These are phyloP conservation scores for Ambrosiella xylebori DNA, from an alignment of 2,329 filamentous ascomycete species.

Conservation along the genomic window DNA sequence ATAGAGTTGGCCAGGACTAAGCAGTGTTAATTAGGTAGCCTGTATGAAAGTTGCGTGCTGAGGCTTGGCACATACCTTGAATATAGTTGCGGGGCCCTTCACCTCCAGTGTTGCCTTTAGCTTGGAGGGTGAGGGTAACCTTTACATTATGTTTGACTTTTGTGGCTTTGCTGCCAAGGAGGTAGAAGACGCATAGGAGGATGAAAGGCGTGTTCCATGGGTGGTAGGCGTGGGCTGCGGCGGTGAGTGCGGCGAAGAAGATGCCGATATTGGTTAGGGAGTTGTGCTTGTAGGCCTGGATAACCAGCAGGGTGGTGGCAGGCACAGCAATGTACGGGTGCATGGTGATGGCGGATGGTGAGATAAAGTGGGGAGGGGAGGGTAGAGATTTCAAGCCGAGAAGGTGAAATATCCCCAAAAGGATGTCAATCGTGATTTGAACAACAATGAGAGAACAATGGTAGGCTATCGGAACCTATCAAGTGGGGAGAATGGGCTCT, in stretches of 20 bases:
- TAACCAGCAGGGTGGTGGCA: slow-evolving; percentile 41
- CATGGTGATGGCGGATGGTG: slow-evolving; percentile 26
- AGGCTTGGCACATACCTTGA: slow-evolving; percentile 36
- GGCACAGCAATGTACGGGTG: slow-evolving; percentile 40
- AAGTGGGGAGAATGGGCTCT: too few relatives aligned
- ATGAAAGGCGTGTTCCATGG: slow-evolving; percentile 87
- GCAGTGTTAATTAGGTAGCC: not conserved
- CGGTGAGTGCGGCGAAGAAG: slow-evolving; percentile 53
- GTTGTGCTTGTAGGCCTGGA: slow-evolving; percentile 52
- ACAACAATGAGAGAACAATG: too few relatives aligned
- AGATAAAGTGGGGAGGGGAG: not conserved
- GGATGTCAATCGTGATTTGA: too few relatives aligned
- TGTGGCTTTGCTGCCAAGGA: slow-evolving; percentile 67
- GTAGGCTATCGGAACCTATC: too few relatives aligned
- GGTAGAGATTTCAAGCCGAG: too few relatives aligned
- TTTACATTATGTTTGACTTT: slow-evolving; percentile 87
- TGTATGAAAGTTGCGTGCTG: not conserved
- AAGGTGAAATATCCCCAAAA: too few relatives aligned
- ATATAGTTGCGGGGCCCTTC: slow-evolving; percentile 71
- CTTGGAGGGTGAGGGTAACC: slow-evolving; percentile 59
- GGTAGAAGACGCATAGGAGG: slow-evolving; percentile 69
- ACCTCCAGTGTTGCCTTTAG: slow-evolving; percentile 54
- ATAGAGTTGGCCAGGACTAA: slow-evolving; percentile 70
- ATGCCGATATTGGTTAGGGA: slow-evolving; percentile 68
- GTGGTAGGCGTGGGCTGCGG: slow-evolving; percentile 68